Conservation (phyloP, 2,329 filamentous ascomycete genomes). For the Hysterium pulicare region DNA sequence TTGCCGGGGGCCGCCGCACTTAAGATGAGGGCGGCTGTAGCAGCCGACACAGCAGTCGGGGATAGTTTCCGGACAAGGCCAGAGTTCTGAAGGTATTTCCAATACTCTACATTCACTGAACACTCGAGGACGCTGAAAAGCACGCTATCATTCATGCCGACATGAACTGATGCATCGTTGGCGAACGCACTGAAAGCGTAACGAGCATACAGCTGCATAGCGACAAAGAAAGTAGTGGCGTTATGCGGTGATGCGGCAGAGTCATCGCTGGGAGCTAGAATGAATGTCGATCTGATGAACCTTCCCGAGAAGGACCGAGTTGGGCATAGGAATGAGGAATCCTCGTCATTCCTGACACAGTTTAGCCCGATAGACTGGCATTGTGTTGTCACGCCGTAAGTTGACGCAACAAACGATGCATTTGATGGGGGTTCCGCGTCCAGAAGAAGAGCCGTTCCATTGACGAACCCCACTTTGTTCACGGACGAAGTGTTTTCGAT, state of each 20-base stretch:
- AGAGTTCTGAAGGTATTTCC: background rate
- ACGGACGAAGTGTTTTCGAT: background rate
- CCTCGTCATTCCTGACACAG: background rate
- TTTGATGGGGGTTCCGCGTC: background rate
- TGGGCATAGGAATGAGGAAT: background rate
- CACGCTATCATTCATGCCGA: background rate
- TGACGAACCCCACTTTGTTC: background rate
- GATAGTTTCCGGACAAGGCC: background rate
- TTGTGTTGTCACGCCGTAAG: background rate
- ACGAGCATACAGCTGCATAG: background rate
- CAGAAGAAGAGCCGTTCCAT: background rate
- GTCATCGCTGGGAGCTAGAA: background rate
- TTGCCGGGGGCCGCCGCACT: background rate
- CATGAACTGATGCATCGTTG: background rate
- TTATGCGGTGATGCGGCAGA: background rate
- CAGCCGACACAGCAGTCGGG: background rate
- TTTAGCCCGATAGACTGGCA: constrained; percentile 1
- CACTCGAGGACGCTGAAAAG: constrained; percentile 1
- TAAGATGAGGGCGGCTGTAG: background rate
- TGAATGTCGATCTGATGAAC: background rate
- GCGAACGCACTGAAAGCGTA: background rate
- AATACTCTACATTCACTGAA: background rate
- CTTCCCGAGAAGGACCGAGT: background rate
- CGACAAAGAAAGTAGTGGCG: background rate
- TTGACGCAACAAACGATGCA: constrained; percentile 1